phyloP scores from a whole-genome alignment of 495 filamentous ascomycete genomes.

The Hapsidospora chrysogenum region DNA sequence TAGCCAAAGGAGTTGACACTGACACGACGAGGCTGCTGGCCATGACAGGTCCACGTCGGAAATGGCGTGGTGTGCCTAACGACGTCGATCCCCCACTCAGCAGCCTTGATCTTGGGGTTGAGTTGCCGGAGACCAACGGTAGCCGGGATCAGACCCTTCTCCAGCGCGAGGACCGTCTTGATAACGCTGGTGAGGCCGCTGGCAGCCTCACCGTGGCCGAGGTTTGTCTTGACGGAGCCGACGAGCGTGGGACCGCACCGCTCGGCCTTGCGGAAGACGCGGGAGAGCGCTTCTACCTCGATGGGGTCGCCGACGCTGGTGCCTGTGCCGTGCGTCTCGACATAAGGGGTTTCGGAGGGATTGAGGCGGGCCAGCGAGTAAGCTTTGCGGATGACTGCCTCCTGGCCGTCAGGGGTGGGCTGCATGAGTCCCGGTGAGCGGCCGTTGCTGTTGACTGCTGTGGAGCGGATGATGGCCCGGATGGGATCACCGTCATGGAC shows the following conservation, averaged over 20 bases:
- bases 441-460: slow-evolving; percentile 27
- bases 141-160: slow-evolving; percentile 18
- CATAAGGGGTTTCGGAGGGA: slow-evolving; percentile 4
- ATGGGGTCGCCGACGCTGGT: slow-evolving; percentile 30
- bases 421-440: slow-evolving; percentile 25
- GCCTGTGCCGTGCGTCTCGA: slow-evolving; percentile 9
- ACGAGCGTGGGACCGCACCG: slow-evolving; percentile 16
- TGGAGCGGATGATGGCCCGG: slow-evolving; percentile 32
- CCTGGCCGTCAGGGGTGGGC: slow-evolving; percentile 28
- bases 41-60: no score
- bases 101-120: slow-evolving; percentile 25
- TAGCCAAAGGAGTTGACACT: slow-evolving; percentile 19
- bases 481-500: slow-evolving; percentile 23
- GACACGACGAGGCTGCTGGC: slow-evolving; percentile 4
- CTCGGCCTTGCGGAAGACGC: slow-evolving; percentile 2
- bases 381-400: slow-evolving; percentile 18
- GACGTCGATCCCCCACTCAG: slow-evolving; percentile 4
- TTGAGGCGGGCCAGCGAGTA: slow-evolving; percentile 23
- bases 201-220: slow-evolving; percentile 22
- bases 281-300: slow-evolving; percentile 18
- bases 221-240: slow-evolving; percentile 28
- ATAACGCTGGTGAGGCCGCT: slow-evolving; percentile 22
- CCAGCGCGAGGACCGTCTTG: slow-evolving; percentile 15
- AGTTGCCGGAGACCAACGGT: slow-evolving; percentile 23
- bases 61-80: no score